A percentile compares a stretch with the other conserved stretches of the same genome.
Conservation (phyloP, 1,284 basidiomycete species). For the Golubevia pallescens region DNA sequence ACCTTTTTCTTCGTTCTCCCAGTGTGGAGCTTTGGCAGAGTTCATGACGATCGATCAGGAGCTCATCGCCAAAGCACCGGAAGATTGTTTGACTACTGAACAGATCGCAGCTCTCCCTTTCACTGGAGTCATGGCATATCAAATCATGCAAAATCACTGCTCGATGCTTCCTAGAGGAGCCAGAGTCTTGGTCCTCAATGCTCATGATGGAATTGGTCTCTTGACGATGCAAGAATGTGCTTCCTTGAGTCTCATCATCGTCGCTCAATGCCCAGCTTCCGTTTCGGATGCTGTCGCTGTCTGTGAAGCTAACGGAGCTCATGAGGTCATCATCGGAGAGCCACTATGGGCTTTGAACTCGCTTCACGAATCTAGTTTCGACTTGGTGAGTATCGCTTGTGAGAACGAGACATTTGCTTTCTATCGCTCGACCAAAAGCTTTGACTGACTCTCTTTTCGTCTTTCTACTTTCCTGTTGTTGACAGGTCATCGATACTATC, state of each 20-base stretch:
- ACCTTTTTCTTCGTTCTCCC: too few species aligned
- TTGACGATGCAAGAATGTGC: constrained; percentile 65
- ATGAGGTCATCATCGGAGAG: constrained; percentile 65
- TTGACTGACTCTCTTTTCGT: background rate
- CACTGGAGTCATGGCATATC: constrained; percentile 64
- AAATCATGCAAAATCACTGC: constrained; percentile 65
- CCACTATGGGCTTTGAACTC: constrained; percentile 65
- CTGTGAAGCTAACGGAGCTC: constrained; percentile 64
- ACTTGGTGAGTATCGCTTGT: constrained; percentile 43
- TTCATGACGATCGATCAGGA: constrained; percentile 64
- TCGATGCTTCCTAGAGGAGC: constrained; percentile 55
- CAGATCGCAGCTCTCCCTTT: constrained; percentile 66
- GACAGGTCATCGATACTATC: constrained; percentile 50
- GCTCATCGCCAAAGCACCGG: constrained; percentile 63
- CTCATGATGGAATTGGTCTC: constrained; percentile 65
- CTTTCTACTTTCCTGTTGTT: background rate
- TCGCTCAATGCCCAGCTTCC: constrained; percentile 64
- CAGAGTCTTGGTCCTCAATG: constrained; percentile 51
- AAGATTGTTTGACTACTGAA: constrained; percentile 60
- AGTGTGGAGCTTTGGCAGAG: constrained; percentile 65
- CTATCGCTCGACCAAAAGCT: too few species aligned
- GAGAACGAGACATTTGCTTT: background rate
- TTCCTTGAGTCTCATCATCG: constrained; percentile 64
- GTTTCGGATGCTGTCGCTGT: constrained; percentile 60
- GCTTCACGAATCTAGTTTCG: constrained; percentile 65